Conservation (phyloP, 768 basidiomycete genomes). For the Phaeolepiota aurea region DNA sequence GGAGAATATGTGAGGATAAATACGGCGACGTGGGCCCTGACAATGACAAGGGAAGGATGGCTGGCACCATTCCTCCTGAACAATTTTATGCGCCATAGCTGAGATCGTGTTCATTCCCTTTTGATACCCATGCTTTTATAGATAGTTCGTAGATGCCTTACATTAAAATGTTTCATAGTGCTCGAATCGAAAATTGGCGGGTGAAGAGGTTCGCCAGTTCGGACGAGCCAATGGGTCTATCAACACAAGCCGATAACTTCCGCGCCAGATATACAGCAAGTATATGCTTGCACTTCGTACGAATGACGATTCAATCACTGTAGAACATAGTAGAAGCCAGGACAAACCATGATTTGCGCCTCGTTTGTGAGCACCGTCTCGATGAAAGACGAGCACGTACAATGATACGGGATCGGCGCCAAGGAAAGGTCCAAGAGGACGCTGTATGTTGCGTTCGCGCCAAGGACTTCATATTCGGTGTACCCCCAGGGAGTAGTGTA, state of each 20-base stretch:
- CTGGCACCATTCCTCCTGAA: background rate
- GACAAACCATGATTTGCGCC: slow-evolving; percentile 56
- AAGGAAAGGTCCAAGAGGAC: slow-evolving; percentile 41
- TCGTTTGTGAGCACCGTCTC: slow-evolving; percentile 53
- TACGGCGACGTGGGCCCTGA: slow-evolving; percentile 11
- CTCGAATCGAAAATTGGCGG: slow-evolving; percentile 20
- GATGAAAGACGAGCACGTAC: slow-evolving; percentile 69
- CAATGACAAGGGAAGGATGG: slow-evolving; percentile 2
- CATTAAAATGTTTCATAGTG: background rate
- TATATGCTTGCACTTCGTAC: slow-evolving; percentile 68
- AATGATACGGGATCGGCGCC: slow-evolving; percentile 43
- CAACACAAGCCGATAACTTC: slow-evolving; percentile 39
- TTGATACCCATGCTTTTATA: background rate
- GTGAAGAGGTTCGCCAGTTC: slow-evolving; percentile 38
- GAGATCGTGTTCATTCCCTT: background rate
- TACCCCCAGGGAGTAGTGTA: slow-evolving; percentile 51
- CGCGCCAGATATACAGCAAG: slow-evolving; percentile 58
- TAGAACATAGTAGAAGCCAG: background rate
- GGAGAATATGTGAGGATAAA: slow-evolving; percentile 37
- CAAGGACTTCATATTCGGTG: slow-evolving; percentile 57
- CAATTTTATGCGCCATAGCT: background rate
- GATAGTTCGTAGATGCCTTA: background rate
- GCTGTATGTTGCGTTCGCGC: slow-evolving; percentile 54
- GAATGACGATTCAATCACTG: slow-evolving; percentile 1
- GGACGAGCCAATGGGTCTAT: slow-evolving; percentile 36